These are phyloP conservation scores for Sarocladium oryzae DNA, from an alignment of 2,329 filamentous ascomycete genomes.

Conservation along the genomic window DNA sequence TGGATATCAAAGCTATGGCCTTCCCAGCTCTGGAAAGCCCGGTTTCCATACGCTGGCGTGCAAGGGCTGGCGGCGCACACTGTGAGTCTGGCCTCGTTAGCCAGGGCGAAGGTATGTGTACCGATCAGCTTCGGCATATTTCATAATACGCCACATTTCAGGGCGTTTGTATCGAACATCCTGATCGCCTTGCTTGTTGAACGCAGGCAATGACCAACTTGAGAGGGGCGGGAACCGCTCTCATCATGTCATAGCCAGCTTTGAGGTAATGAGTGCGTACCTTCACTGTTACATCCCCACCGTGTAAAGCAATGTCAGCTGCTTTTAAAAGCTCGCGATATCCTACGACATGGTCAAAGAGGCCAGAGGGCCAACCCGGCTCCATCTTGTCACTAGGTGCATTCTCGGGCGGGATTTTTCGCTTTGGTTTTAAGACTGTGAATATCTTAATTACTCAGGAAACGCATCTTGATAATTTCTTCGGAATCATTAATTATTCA, in stretches of 20 bases:
- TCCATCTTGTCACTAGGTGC: conserved; percentile 8
- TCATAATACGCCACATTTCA: conserved; percentile 28
- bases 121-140: conserved; percentile 31
- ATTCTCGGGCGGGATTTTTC: conserved; percentile 9
- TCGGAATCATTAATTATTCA: neutral
- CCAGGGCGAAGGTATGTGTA: conserved; percentile 36
- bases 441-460: conserved; percentile 34
- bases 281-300: conserved; percentile 42
- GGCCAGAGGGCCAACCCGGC: conserved; percentile 7
- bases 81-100: conserved; percentile 41
- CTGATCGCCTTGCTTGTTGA: conserved; percentile 51
- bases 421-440: conserved; percentile 21
- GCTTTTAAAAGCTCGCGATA: conserved; percentile 24
- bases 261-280: conserved; percentile 34
- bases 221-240: conserved; percentile 36
- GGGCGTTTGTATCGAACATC: neutral
- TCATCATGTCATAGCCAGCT: conserved; percentile 34
- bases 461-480: conserved; percentile 26
- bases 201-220: conserved; percentile 50
- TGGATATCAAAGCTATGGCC: conserved; percentile 33
- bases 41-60: conserved; percentile 38
- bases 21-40: conserved; percentile 44
- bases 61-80: conserved; percentile 50
- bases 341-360: conserved; percentile 22
- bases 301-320: conserved; percentile 45